phyloP scores from a whole-genome alignment of 2,329 filamentous ascomycete species.

The Coleophoma cylindrospora region DNA sequence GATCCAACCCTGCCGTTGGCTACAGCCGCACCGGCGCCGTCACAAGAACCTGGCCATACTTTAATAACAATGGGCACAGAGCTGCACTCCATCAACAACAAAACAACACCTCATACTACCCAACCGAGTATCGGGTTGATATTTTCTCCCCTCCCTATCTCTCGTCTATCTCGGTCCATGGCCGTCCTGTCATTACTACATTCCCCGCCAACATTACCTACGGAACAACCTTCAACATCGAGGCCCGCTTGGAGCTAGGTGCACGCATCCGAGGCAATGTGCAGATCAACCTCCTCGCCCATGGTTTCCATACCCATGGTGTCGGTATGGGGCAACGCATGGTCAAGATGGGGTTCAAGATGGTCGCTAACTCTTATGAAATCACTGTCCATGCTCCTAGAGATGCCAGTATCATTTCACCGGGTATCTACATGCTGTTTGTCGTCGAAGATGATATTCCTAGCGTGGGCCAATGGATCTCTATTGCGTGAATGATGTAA shows the following conservation, averaged over 20 bases:
- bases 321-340: neutral
- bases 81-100: neutral
- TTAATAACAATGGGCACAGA: neutral
- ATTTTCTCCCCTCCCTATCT: conserved; percentile 2
- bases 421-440: neutral
- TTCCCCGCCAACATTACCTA: neutral
- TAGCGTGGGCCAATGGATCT: neutral
- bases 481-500: neutral
- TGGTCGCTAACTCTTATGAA: neutral
- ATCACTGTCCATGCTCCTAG: neutral
- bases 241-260: neutral
- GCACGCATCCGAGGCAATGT: neutral
- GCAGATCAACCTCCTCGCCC: neutral
- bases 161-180: neutral
- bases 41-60: neutral
- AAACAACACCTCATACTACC: neutral
- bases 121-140: neutral
- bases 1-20: neutral
- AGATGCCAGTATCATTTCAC: conserved; percentile 1
- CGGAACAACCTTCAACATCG: neutral
- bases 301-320: conserved; percentile 2
- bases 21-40: neutral
- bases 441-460: neutral
- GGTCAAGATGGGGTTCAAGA: neutral
- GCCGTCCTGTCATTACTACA: neutral